Conservation (phyloP, 441 rosid genomes). For the Eutrema salsugineum region DNA sequence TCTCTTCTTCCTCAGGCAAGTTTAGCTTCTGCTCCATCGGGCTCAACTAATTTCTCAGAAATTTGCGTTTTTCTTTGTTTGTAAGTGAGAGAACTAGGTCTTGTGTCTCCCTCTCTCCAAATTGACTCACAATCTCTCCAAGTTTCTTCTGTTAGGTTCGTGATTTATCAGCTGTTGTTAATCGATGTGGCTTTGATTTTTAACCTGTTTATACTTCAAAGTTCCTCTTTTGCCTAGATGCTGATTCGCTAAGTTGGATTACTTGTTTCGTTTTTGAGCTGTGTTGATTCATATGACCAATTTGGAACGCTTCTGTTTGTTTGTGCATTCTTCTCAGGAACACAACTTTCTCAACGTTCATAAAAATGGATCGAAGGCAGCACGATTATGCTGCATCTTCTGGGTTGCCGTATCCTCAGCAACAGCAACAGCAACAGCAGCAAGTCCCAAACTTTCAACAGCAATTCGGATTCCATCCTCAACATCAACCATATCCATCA, state of each 20-base stretch:
- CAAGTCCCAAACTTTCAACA: slow-evolving; percentile 61
- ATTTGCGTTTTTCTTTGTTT: background rate
- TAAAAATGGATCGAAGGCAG: slow-evolving; percentile 70
- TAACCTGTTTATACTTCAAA: background rate
- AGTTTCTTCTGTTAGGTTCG: background rate
- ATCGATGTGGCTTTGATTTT: slow-evolving; percentile 1
- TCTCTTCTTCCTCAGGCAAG: slow-evolving; percentile 1
- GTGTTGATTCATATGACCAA: background rate
- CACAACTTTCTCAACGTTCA: background rate
- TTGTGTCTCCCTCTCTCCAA: background rate
- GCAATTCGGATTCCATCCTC: slow-evolving; percentile 77
- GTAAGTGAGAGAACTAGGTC: background rate
- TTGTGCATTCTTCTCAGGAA: slow-evolving; percentile 13
- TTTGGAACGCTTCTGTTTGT: background rate
- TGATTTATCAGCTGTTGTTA: slow-evolving; percentile 8
- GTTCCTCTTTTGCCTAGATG: background rate
- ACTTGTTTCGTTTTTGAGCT: background rate
- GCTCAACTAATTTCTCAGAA: background rate
- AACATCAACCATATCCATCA: slow-evolving; percentile 75
- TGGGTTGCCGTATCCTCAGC: slow-evolving; percentile 77
- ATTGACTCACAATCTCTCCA: background rate
- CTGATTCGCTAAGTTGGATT: background rate
- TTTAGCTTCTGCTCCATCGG: slow-evolving; percentile 14
- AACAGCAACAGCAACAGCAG: slow-evolving; percentile 69
- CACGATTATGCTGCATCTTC: slow-evolving; percentile 77